These are phyloP conservation scores for Paulownia fortunei DNA, from an alignment of 257 asterid species.

Conservation along the genomic window DNA sequence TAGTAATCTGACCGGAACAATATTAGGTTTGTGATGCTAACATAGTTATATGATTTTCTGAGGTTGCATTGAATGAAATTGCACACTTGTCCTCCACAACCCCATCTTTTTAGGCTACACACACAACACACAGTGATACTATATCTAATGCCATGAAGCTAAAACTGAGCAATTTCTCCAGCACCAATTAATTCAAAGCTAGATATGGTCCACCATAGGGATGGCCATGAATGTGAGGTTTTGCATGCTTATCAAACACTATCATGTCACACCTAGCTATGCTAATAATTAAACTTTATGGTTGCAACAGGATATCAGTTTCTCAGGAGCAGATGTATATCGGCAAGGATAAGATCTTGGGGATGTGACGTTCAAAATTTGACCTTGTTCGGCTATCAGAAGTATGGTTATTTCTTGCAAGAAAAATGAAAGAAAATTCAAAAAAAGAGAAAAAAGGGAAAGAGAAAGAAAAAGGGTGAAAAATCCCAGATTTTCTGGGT, in stretches of 20 bases:
- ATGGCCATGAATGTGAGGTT: slow-evolving; percentile 32
- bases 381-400: slow-evolving; percentile 43
- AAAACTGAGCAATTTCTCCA: too few relatives aligned
- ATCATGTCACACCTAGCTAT: slow-evolving; percentile 31
- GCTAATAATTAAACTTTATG: slow-evolving; percentile 44
- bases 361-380: slow-evolving; percentile 65
- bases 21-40: background rate
- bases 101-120: background rate
- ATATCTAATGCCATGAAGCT: too few relatives aligned
- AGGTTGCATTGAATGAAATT: background rate
- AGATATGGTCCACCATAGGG: slow-evolving; percentile 40
- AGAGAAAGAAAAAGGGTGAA: background rate
- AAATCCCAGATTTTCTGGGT: slow-evolving; percentile 70
- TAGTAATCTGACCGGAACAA: background rate
- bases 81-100: background rate
- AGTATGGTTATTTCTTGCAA: slow-evolving; percentile 13
- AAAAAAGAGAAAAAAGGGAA: background rate
- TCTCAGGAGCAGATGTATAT: slow-evolving; percentile 71
- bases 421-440: slow-evolving; percentile 14
- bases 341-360: slow-evolving; percentile 74
- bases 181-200: background rate
- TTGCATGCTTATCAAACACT: slow-evolving; percentile 36
- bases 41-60: background rate
- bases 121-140: background rate
- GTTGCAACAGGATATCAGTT: slow-evolving; percentile 72